Evolutionary conservation across 768 basidiomycete genomes (phyloP), one percentile per base, ranked within the genome.

Genomic region (Leccinum variicolor): DNA sequence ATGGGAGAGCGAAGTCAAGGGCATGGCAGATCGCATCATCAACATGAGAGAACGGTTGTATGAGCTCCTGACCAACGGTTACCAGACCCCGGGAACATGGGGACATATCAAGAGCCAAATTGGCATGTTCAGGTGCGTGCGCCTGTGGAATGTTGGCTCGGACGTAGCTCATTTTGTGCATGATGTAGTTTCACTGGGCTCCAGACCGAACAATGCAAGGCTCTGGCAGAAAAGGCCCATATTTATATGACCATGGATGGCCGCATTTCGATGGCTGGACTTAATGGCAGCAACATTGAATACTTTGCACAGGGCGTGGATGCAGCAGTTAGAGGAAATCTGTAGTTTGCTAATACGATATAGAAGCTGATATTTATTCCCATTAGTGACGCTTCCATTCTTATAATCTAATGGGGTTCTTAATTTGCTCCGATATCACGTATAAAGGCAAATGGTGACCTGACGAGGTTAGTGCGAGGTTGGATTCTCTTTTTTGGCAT

Each of bases 1-100:
- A 69, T 99, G 97, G 94, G 87, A 93, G 73, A 73, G 76, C 25
- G 94, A 98, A 73, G 92, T 96, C 66, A 93, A 93, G 77, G 87
- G 86, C 50, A 99, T 98, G 97, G 92, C 97, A 23, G 84, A 91
- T 61, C 84, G 97, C 50, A 93, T 98, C 72, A 95, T 96, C 74
- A 85, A 81, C 75, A 96, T 98, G 88, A 81, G 97, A 57, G 87
- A 92, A 66, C 86, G 81, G 62, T 74, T 98, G 56, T 94, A 89
- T 74, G 81, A 87, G 60, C 76, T 84, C 55, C 77, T 98, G 61
- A 87, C 86, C 33, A 76, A 90, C 60, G 85, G 87, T 61, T 76
- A 90, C 61, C 85, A 89, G 72, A 98, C 96, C 33, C 97, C 97
- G 15, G 95, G 96, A 7, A 84, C 89, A 57, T 98, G 97, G 97